These are phyloP conservation scores for Solanum ahanhuiri DNA, from an alignment of 257 asterid species.

Conservation along the genomic window DNA sequence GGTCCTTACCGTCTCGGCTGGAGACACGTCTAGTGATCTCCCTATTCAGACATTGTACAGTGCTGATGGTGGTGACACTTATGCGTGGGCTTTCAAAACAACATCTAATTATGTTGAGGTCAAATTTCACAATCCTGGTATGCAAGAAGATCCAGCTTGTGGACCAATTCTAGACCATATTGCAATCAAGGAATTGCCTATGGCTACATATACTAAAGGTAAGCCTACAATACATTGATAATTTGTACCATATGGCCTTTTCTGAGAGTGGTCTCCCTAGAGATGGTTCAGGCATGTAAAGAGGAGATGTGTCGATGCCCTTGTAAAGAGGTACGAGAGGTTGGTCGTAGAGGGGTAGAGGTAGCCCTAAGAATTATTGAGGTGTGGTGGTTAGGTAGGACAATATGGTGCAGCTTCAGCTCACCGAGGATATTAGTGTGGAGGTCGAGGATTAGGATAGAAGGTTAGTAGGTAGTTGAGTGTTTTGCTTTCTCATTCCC, in stretches of 20 bases:
- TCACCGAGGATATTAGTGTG: not conserved
- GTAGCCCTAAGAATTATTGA: not conserved
- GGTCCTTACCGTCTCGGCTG: conserved; percentile 41
- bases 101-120: conserved; percentile 36
- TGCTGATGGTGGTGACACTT: conserved; percentile 66
- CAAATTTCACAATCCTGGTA: conserved; percentile 60
- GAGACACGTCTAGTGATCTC: conserved; percentile 42
- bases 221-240: not conserved
- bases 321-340: not conserved
- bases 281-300: not conserved
- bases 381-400: not conserved
- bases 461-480: not conserved
- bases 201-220: conserved; percentile 33
- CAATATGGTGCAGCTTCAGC: not conserved
- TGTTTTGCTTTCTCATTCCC: not conserved
- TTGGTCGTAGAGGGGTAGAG: not conserved
- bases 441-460: not conserved
- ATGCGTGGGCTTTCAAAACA: conserved; percentile 70
- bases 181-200: conserved; percentile 59
- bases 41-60: conserved; percentile 70
- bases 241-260: not conserved
- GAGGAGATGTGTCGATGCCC: not conserved
- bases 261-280: not conserved
- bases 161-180: conserved; percentile 70
- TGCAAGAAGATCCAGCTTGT: conserved; percentile 72